These are phyloP conservation scores for Trichoderma gracile DNA, from an alignment of 2,329 filamentous ascomycete genomes.

Conservation along the genomic window DNA sequence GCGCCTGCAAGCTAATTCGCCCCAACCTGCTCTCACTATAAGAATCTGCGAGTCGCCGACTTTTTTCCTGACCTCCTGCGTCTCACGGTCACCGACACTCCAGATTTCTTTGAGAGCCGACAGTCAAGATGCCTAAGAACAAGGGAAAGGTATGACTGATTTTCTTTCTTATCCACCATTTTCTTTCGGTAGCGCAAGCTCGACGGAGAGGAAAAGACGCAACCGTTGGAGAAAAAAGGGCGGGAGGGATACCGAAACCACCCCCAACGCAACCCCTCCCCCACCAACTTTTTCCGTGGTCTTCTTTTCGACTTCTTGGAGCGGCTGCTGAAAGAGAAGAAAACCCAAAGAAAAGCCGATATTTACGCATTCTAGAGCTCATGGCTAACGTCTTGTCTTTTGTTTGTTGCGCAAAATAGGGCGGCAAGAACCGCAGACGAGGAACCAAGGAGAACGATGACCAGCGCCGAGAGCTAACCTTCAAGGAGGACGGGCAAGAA, in stretches of 20 bases:
- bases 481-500: conserved; percentile 96
- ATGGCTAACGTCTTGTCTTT: neutral
- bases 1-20: conserved; percentile 17
- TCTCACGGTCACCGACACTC: conserved; percentile 22
- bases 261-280: conserved; percentile 15
- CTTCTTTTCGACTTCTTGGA: neutral
- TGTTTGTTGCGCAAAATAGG: conserved; percentile 55
- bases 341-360: neutral
- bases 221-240: neutral
- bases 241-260: neutral
- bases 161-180: neutral
- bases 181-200: conserved; percentile 11
- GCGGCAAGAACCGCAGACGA: conserved; percentile 96
- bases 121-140: conserved; percentile 86
- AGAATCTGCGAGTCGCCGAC: conserved; percentile 9
- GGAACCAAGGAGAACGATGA: conserved; percentile 99
- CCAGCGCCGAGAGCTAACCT: conserved; percentile 96
- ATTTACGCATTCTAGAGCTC: neutral
- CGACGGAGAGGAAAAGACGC: neutral
- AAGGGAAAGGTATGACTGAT: conserved; percentile 83
- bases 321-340: neutral
- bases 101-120: conserved; percentile 21
- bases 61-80: conserved; percentile 5
- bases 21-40: neutral
- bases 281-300: conserved; percentile 14